These are phyloP conservation scores for Coemansia sp. DNA, from an alignment of 192 early-diverging fungal genomes.

Conservation along the genomic window DNA sequence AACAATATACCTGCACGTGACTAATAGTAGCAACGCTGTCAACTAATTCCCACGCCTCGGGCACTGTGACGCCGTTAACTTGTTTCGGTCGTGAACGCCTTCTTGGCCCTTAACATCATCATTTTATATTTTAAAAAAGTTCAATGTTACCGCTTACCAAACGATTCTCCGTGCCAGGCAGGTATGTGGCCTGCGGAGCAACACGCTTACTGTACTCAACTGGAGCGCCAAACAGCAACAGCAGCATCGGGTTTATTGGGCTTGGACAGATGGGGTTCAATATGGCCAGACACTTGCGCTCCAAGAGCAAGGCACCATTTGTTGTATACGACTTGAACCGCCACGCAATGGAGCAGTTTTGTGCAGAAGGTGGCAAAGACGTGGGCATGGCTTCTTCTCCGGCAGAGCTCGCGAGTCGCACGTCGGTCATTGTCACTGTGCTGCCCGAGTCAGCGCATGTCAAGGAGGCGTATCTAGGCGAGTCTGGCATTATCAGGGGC, in stretches of 20 bases:
- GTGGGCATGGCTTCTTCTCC: conserved; percentile 65
- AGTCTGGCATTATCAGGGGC: conserved; percentile 63
- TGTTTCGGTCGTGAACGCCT: not conserved
- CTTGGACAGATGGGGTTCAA: conserved; percentile 91
- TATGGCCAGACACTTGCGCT: conserved; percentile 88
- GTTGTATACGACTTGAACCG: conserved; percentile 76
- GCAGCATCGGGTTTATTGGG: conserved; percentile 64
- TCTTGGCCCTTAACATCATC: not conserved
- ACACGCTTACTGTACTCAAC: conserved; percentile 1
- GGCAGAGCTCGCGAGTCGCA: conserved; percentile 69
- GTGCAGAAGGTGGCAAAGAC: conserved; percentile 38
- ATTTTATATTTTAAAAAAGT: not conserved
- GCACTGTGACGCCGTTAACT: not conserved
- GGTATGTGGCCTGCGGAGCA: not conserved
- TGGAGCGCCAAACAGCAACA: not conserved
- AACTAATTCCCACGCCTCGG: conserved; percentile 22
- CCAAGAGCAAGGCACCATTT: conserved; percentile 61
- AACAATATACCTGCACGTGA: conserved; percentile 8
- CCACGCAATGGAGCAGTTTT: conserved; percentile 61
- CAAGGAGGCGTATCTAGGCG: conserved; percentile 77
- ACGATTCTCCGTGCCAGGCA: not conserved
- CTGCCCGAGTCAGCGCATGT: conserved; percentile 87
- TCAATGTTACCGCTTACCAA: not conserved
- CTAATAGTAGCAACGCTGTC: not conserved
- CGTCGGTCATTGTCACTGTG: conserved; percentile 87